Evolutionary conservation across 441 rosid genomes (phyloP).

Genomic region (Adansonia grandidieri): DNA sequence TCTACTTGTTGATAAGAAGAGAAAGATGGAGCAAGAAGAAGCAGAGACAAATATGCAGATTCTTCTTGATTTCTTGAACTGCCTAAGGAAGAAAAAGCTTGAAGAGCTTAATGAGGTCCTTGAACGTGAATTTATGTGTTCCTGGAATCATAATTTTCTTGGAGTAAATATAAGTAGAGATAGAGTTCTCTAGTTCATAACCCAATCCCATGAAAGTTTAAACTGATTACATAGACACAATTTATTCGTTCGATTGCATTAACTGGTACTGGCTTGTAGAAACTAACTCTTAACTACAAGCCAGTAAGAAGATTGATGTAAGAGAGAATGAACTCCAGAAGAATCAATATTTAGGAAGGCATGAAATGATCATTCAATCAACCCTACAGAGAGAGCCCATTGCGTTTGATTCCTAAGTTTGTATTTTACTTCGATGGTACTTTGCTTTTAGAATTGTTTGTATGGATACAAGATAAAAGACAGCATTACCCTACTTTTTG

Average conservation of each 20-base stretch:
- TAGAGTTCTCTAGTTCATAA: not conserved
- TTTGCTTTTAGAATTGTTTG: not conserved
- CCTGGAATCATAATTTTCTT: not conserved
- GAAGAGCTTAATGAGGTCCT: slow-evolving; percentile 48
- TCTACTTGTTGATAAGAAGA: slow-evolving; percentile 46
- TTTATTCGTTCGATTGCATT: not conserved
- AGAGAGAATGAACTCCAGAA: not conserved
- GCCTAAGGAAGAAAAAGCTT: slow-evolving; percentile 47
- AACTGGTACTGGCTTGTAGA: not conserved
- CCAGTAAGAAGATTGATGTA: slow-evolving; percentile 7
- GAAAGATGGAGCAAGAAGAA: slow-evolving; percentile 51
- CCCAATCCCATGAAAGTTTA: not conserved
- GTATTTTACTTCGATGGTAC: not conserved
- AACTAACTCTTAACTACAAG: not conserved
- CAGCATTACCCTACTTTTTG: not conserved
- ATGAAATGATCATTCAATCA: not conserved
- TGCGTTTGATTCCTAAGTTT: not conserved
- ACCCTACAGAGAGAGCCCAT: not conserved
- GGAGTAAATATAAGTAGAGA: not conserved
- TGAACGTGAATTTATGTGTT: slow-evolving; percentile 11
- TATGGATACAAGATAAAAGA: slow-evolving; percentile 8
- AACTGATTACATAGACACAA: not conserved
- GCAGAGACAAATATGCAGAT: slow-evolving; percentile 52
- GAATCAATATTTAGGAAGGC: not conserved
- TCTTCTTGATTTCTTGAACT: slow-evolving; percentile 46